Conservation (phyloP, 2,329 filamentous ascomycete genomes). For the Epichloe hybrida region DNA sequence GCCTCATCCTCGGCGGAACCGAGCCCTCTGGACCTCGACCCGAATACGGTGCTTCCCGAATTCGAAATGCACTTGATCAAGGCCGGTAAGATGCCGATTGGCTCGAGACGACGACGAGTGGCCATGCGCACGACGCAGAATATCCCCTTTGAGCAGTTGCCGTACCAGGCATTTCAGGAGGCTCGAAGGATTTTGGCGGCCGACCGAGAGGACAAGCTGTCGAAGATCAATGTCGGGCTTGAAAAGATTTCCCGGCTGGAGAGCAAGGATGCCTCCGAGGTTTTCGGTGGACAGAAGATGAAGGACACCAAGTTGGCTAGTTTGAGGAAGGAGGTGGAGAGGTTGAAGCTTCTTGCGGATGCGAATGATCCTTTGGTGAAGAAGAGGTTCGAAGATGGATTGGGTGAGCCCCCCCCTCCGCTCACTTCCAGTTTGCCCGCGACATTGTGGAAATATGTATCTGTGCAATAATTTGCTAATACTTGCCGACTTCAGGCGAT, state of each 20-base stretch:
- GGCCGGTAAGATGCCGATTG: conserved; percentile 57
- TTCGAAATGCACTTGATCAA: conserved; percentile 53
- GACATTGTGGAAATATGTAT: too few relatives aligned
- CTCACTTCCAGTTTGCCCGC: background rate
- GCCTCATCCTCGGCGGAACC: conserved; percentile 10
- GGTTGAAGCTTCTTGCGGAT: conserved; percentile 78
- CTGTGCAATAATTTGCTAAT: background rate
- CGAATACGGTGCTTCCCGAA: conserved; percentile 49
- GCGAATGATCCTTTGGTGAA: conserved; percentile 93
- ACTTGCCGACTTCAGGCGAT: conserved; percentile 46
- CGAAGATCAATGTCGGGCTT: conserved; percentile 53
- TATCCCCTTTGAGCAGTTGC: conserved; percentile 82
- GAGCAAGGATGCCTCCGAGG: conserved; percentile 39
- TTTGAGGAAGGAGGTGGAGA: conserved; percentile 59
- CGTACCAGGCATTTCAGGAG: conserved; percentile 97
- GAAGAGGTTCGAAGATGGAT: conserved; percentile 82
- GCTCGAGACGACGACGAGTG: conserved; percentile 70
- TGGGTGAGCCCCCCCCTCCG: conserved; percentile 42
- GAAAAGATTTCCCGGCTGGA: conserved; percentile 56
- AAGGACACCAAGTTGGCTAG: conserved; percentile 56
- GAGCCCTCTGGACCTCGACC: conserved; percentile 40
- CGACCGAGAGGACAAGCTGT: conserved; percentile 71
- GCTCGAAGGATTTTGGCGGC: conserved; percentile 68
- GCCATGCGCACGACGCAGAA: conserved; percentile 51
- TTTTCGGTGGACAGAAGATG: conserved; percentile 47